Base-by-base conservation (phyloP, 371 early-diverging fungal genomes). In the Blakeslea trispora region DNA sequence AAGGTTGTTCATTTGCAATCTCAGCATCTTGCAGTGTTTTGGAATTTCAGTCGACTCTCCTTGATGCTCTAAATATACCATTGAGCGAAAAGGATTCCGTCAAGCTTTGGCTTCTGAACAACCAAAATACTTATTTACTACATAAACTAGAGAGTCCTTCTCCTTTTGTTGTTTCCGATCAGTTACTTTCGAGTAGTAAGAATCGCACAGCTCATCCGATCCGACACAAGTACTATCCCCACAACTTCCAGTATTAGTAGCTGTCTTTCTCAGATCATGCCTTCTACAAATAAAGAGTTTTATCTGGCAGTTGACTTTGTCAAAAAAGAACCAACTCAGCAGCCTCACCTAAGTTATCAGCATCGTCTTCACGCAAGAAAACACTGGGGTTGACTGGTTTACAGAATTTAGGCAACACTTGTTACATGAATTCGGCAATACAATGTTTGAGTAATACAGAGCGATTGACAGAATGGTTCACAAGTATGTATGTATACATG, bases 341-440 rank as follows among this genome's bases (percentile, higher is more conserved):
- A n/a, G n/a, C n/a, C n/a, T n/a, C 10, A 15, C 9, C 7, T n/a
- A 24, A 49, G n/a, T n/a, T n/a, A 18, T 22, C 45, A 21, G 8
- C 23, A 17, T n/a, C 37, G 9, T 0, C 28, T 64, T 64, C 43
- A 54, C 17, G 69, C 66, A 14, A 74, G 72, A 37, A 63, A 69
- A 24, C 79, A 55, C 61, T 83, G 66, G 74, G 83, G 58, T 8
- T 72, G 70, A 32, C 64, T 0, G 99, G 99, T 3, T 69, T 98
- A 55, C 87, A 86, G 53, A 98, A 98, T 66, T 62, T 98, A 37
- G 99, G 99, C 17, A 99, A 99, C 66, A 97, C 98, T 0, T 99
- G 99, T 68, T 99, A 87, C 68, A 94, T 98, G 94, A 99, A 97
- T 72, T 91, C 95, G 4, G 86, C 91, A 19, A 71, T 99, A 22